Evolutionary conservation across 2,329 filamentous ascomycete genomes (phyloP).

Genomic region (Botrytis tulipae): DNA sequence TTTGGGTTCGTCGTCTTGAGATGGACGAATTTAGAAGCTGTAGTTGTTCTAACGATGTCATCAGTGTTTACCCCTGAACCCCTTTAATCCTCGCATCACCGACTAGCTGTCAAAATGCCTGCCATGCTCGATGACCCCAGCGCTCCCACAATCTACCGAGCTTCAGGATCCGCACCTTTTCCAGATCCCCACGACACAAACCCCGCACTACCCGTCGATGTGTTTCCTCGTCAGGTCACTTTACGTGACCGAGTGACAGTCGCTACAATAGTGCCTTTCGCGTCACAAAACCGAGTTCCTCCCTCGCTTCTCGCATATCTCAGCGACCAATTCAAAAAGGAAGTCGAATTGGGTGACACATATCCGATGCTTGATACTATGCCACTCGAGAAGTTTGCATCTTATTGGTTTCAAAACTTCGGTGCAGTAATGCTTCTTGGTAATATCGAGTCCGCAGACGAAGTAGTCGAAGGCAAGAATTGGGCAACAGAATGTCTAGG

Average conservation of each 20-base stretch:
- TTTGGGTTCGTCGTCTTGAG: background rate
- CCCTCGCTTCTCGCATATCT: conserved; percentile 61
- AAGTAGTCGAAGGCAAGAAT: conserved; percentile 50
- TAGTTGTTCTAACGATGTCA: conserved; percentile 11
- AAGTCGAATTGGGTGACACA: conserved; percentile 71
- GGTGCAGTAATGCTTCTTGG: conserved; percentile 69
- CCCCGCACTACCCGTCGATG: conserved; percentile 43
- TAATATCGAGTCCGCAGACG: conserved; percentile 54
- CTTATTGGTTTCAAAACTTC: conserved; percentile 74
- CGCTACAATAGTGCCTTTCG: conserved; percentile 68
- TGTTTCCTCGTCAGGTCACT: conserved; percentile 61
- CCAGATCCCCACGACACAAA: conserved; percentile 50
- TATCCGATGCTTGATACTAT: conserved; percentile 68
- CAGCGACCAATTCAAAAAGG: conserved; percentile 64
- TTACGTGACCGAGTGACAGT: conserved; percentile 65
- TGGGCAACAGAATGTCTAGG: conserved; percentile 67
- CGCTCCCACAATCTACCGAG: conserved; percentile 53
- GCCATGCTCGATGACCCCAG: conserved; percentile 62
- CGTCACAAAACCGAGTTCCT: conserved; percentile 59
- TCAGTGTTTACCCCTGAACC: conserved; percentile 8
- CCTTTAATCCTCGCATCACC: conserved; percentile 12
- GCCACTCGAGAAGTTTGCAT: conserved; percentile 58
- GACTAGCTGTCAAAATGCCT: conserved; percentile 47
- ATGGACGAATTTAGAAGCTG: background rate
- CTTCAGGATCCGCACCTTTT: conserved; percentile 52